phyloP scores from a whole-genome alignment of 306 rosid species.

The Cyclanthera cordifolia region DNA sequence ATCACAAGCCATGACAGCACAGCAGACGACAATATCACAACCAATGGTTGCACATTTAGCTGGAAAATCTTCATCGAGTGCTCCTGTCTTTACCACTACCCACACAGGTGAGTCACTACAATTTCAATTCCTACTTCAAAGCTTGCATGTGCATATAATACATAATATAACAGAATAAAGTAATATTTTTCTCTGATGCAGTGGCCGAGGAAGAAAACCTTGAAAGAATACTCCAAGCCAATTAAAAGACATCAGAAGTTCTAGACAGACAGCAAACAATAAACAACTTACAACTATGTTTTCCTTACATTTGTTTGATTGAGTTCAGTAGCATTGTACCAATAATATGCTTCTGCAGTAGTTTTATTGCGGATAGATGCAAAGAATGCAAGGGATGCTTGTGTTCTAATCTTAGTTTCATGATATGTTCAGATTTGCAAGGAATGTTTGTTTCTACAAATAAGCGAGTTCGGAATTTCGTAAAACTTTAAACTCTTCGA shows the following conservation, averaged over 20 bases:
- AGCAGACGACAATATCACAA: background rate
- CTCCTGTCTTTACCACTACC: slow-evolving; percentile 31
- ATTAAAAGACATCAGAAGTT: slow-evolving; percentile 1
- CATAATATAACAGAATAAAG: slow-evolving; percentile 3
- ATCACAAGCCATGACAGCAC: background rate
- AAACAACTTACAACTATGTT: background rate
- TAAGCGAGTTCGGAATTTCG: background rate
- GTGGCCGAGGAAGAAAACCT: slow-evolving; percentile 45
- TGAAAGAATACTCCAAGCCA: no score
- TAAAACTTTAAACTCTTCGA: background rate
- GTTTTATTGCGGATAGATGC: background rate
- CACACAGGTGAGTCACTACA: slow-evolving; percentile 35
- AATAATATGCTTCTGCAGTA: slow-evolving; percentile 5
- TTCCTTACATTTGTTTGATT: background rate
- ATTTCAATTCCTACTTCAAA: background rate
- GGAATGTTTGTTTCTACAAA: background rate
- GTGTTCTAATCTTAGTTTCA: background rate
- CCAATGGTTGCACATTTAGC: background rate
- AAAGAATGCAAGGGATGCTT: slow-evolving; percentile 6
- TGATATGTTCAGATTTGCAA: background rate
- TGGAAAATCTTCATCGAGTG: slow-evolving; percentile 4
- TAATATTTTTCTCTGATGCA: slow-evolving; percentile 28
- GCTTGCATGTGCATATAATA: background rate
- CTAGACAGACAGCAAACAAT: slow-evolving; percentile 4
- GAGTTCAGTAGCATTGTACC: background rate